Evolutionary conservation across 2,329 filamentous ascomycete species (phyloP).

Genomic region (Cytospora mali): DNA sequence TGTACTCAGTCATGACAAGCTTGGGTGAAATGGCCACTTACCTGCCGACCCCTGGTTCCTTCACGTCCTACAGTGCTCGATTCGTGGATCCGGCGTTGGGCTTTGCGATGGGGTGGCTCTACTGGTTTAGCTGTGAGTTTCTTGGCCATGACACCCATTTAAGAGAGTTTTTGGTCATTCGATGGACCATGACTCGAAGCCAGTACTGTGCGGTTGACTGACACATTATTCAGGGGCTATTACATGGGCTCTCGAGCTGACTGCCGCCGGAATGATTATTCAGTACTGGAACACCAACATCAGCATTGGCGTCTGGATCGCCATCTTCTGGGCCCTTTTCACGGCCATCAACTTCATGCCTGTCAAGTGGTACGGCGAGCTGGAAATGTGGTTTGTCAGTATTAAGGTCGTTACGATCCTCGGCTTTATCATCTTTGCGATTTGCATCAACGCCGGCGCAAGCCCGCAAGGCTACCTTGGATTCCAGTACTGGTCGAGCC

Average conservation of each 20-base stretch:
- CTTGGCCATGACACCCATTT: no score
- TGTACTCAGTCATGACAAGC: constrained; percentile 74
- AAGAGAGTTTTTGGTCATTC: no score
- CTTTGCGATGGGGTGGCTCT: constrained; percentile 81
- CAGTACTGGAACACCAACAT: constrained; percentile 70
- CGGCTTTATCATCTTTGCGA: constrained; percentile 76
- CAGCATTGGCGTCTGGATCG: constrained; percentile 72
- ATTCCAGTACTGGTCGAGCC: constrained; percentile 70
- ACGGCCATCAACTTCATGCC: constrained; percentile 71
- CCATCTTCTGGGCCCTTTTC: constrained; percentile 72
- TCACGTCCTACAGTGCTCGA: constrained; percentile 74
- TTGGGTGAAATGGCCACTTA: constrained; percentile 76
- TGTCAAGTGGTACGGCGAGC: constrained; percentile 72
- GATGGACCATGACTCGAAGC: no score
- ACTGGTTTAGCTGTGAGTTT: constrained; percentile 72
- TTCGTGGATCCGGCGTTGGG: constrained; percentile 74
- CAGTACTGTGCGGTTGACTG: background rate
- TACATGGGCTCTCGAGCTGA: constrained; percentile 73
- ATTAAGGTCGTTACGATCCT: constrained; percentile 77
- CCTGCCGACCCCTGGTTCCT: constrained; percentile 76
- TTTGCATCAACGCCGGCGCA: constrained; percentile 73
- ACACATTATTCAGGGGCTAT: constrained; percentile 50
- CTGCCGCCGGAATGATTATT: constrained; percentile 72
- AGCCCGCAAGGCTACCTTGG: constrained; percentile 72
- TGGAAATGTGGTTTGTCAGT: constrained; percentile 77